These are phyloP conservation scores for Penicillium sp. DNA, from an alignment of 2,329 filamentous ascomycete genomes.

Conservation along the genomic window DNA sequence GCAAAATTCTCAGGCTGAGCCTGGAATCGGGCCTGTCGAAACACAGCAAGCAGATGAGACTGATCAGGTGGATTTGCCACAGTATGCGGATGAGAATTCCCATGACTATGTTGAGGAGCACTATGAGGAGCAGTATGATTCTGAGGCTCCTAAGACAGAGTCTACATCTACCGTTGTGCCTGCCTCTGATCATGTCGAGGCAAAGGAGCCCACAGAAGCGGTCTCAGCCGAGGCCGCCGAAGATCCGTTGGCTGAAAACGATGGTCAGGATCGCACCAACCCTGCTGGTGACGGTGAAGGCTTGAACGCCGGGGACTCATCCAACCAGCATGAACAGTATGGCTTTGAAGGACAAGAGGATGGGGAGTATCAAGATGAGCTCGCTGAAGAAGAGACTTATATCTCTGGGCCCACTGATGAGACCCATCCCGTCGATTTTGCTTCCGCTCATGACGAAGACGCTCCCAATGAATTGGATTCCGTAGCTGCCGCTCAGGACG, in stretches of 20 bases:
- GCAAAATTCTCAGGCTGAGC: conserved; percentile 2
- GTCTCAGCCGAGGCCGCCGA: conserved; percentile 16
- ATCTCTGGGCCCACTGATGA: conserved; percentile 19
- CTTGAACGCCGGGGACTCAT: conserved; percentile 22
- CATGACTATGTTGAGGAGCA: conserved; percentile 16
- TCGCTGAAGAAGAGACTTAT: conserved; percentile 18
- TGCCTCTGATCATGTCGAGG: conserved; percentile 22
- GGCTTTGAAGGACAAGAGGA: conserved; percentile 15
- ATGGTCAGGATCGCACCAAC: conserved; percentile 22
- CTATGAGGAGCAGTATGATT: conserved; percentile 33
- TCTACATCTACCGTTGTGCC: conserved; percentile 38
- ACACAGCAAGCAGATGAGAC: conserved; percentile 22
- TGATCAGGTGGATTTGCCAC: not conserved
- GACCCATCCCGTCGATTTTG: conserved; percentile 20
- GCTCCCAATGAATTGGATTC: conserved; percentile 15
- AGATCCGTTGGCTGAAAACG: conserved; percentile 20
- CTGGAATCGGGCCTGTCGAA: not conserved
- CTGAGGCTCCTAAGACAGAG: conserved; percentile 40
- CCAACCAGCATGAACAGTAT: conserved; percentile 24
- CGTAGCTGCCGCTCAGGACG: conserved; percentile 22
- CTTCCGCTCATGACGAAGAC: conserved; percentile 21
- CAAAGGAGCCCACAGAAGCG: conserved; percentile 27
- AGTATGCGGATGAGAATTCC: conserved; percentile 19
- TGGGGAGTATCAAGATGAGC: conserved; percentile 18
- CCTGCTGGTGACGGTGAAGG: conserved; percentile 14